phyloP scores from a whole-genome alignment of 2,329 filamentous ascomycete species.

The Colletotrichum acutatum region DNA sequence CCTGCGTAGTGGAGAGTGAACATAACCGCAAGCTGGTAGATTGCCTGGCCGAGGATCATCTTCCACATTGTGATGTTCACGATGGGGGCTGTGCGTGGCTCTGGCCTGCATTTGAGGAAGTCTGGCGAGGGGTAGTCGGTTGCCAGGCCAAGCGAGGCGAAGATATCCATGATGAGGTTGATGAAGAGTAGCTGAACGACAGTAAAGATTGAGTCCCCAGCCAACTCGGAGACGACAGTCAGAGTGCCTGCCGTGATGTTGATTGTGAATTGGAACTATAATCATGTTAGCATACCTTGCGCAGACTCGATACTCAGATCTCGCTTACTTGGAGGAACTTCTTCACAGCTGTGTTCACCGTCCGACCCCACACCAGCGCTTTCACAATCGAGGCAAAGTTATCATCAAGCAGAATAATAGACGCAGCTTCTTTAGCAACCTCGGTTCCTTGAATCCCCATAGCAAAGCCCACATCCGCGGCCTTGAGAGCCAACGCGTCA shows the following conservation, averaged over 20 bases:
- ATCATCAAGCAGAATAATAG: conserved; percentile 71
- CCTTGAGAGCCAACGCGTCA: conserved; percentile 69
- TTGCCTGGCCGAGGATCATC: conserved; percentile 81
- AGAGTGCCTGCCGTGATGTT: conserved; percentile 70
- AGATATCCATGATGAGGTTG: conserved; percentile 70
- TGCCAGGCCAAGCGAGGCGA: conserved; percentile 63
- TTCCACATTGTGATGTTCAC: conserved; percentile 84
- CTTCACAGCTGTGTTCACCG: conserved; percentile 71
- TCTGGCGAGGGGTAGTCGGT: conserved; percentile 51
- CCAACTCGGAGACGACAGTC: conserved; percentile 66
- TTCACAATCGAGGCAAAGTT: conserved; percentile 70
- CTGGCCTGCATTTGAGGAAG: conserved; percentile 46
- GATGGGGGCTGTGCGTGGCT: conserved; percentile 42
- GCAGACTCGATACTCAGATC: not conserved
- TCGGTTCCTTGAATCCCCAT: conserved; percentile 72
- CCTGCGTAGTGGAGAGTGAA: conserved; percentile 72
- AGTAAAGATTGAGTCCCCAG: conserved; percentile 63
- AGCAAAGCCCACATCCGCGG: conserved; percentile 71
- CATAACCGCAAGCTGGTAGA: conserved; percentile 74
- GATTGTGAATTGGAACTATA: conserved; percentile 68
- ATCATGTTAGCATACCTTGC: not conserved
- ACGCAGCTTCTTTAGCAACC: conserved; percentile 71
- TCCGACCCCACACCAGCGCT: conserved; percentile 71
- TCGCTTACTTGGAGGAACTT: conserved; percentile 67
- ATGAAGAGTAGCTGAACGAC: conserved; percentile 70